Evolutionary conservation across 805 yeast genomes (phyloP), one percentile per base, ranked within the genome.

Genomic region (Candida rishiriensis): DNA sequence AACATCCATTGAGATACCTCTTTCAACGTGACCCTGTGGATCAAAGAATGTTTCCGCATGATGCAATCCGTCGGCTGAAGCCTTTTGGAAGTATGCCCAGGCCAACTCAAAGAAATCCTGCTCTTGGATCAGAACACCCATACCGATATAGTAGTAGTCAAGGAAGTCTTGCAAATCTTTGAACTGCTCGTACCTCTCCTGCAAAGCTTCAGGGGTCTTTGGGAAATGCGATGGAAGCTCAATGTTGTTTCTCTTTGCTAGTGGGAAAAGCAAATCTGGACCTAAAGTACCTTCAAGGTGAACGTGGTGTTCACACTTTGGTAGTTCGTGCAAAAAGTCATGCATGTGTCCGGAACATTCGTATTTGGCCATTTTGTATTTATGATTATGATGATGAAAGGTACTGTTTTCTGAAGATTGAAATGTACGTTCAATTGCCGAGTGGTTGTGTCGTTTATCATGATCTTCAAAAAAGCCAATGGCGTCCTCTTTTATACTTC

Each of bases 231-330:
- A 73, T 14, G 96, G 95, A 32, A 87, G 66, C 15, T 59, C 45
- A 44, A 86, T 72, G 31, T 66, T 63, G 66, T 85, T 85, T 66
- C 87, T 76, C 55, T 74, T 66, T 0, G 91, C 89, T 44, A 86
- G 68, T 41, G 78, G 76, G 64, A 85, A 83, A 46, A 86, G 68
- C 32, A 85, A 71, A 39, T 78, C 77, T n/a, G 95, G 93, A 49
- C 83, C 85, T 44, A 86, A 63, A 34, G 95, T 85, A 30, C 95
- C 95, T 68, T 86, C 95, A 37, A 87, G 62, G 64, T 87, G 95
- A 48, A 86, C 77, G 60, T 87, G 95, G 61, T 86, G 91, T 63
- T 87, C 95, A 69, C 93, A 86, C 64, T 87, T 87, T 46, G 95
- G 95, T 40, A 87, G 69, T 53, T 83, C 91, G 34, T 64, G 68